These are phyloP conservation scores for Urtica urens DNA, from an alignment of 306 rosid species.

Conservation along the genomic window DNA sequence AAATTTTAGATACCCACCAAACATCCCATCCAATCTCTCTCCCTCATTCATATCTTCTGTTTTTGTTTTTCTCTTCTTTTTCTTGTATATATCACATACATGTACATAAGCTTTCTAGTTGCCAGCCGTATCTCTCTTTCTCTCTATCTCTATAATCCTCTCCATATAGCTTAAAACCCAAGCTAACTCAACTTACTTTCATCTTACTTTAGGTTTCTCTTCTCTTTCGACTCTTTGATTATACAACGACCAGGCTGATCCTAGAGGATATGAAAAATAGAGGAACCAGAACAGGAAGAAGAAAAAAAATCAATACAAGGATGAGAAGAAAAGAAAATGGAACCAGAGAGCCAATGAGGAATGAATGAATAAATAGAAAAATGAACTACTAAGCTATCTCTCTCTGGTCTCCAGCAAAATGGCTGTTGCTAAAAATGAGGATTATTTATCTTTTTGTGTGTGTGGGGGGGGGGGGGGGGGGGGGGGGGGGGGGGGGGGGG, in stretches of 20 bases:
- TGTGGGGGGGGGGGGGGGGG: too few relatives aligned
- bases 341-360: slow-evolving; percentile 76
- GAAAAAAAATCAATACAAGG: neutral
- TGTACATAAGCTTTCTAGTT: slow-evolving; percentile 43
- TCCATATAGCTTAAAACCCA: slow-evolving; percentile 25
- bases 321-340: slow-evolving; percentile 20
- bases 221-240: slow-evolving; percentile 13
- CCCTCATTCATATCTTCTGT: slow-evolving; percentile 45
- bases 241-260: slow-evolving; percentile 32
- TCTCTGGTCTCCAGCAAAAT: slow-evolving; percentile 46
- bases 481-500: too few relatives aligned
- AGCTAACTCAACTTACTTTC: slow-evolving; percentile 37
- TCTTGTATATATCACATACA: slow-evolving; percentile 55
- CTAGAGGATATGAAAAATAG: slow-evolving; percentile 22
- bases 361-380: slow-evolving; percentile 79
- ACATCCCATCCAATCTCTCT: slow-evolving; percentile 37
- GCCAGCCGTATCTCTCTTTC: slow-evolving; percentile 20
- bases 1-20: slow-evolving; percentile 39
- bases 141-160: slow-evolving; percentile 25
- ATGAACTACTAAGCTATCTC: slow-evolving; percentile 45
- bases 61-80: neutral
- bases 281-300: neutral
- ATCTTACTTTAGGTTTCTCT: neutral
- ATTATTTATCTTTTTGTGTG: slow-evolving; percentile 48
- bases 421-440: slow-evolving; percentile 40